Evolutionary conservation across 2,329 filamentous ascomycete species (phyloP).

Genomic region (Tolypocladium ophioglossoides): DNA sequence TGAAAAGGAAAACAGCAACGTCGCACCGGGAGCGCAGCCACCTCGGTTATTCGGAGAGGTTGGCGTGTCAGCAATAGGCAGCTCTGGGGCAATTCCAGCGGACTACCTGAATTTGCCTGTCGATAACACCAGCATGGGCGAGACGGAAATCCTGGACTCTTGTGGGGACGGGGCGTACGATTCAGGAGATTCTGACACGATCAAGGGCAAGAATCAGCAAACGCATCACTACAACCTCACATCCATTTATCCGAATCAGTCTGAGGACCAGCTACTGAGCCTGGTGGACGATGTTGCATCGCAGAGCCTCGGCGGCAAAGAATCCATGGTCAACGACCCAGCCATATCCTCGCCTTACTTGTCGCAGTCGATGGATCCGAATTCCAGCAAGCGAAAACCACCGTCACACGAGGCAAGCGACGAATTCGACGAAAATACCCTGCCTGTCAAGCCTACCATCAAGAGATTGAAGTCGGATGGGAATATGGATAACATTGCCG

Average conservation of each 20-base stretch:
- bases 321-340: slow-evolving; percentile 12
- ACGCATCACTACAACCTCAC: slow-evolving; percentile 14
- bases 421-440: slow-evolving; percentile 31
- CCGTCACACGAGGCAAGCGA: slow-evolving; percentile 37
- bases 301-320: slow-evolving; percentile 43
- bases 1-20: slow-evolving; percentile 69
- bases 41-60: slow-evolving; percentile 46
- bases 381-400: slow-evolving; percentile 46
- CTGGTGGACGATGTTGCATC: slow-evolving; percentile 41
- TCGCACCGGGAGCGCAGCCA: slow-evolving; percentile 37
- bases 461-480: slow-evolving; percentile 45
- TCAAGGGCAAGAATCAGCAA: slow-evolving; percentile 14
- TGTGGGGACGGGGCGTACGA: slow-evolving; percentile 31
- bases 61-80: slow-evolving; percentile 40
- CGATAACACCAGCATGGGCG: slow-evolving; percentile 26
- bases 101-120: slow-evolving; percentile 37
- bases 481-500: slow-evolving; percentile 23
- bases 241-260: slow-evolving; percentile 32
- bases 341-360: slow-evolving; percentile 14
- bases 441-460: slow-evolving; percentile 34
- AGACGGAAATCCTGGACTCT: slow-evolving; percentile 33
- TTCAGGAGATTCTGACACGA: slow-evolving; percentile 27
- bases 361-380: slow-evolving; percentile 24
- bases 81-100: slow-evolving; percentile 38
- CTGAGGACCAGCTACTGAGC: slow-evolving; percentile 39